phyloP scores from a whole-genome alignment of 139 green algal species.

The Marvania coccoides region DNA sequence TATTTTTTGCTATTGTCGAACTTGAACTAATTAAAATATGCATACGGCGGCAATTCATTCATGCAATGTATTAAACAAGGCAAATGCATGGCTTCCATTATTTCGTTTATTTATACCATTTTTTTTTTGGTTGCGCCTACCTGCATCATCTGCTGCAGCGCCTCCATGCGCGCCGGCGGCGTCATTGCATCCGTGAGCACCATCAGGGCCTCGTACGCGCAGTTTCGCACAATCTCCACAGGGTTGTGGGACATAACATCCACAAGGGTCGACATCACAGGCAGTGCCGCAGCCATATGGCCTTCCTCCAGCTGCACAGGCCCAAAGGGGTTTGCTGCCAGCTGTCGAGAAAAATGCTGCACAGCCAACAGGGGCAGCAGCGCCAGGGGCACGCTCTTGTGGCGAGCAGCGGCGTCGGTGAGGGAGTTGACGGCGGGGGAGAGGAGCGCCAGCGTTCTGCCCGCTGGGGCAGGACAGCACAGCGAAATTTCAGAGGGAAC shows the following conservation, averaged over 20 bases:
- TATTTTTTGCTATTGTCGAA: no score
- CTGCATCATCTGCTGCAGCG: not conserved
- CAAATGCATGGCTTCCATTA: no score
- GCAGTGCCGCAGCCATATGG: not conserved
- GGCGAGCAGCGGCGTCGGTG: not conserved
- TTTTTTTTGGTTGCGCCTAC: not conserved
- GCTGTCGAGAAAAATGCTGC: not conserved
- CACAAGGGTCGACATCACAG: slow-evolving; percentile 4
- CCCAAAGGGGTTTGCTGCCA: not conserved
- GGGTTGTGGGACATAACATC: slow-evolving; percentile 14
- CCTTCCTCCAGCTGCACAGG: not conserved
- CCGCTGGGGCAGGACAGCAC: not conserved
- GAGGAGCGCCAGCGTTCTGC: not conserved
- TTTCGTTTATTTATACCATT: no score
- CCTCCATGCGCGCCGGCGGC: not conserved
- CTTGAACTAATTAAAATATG: no score
- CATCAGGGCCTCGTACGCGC: slow-evolving; percentile 10
- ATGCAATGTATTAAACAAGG: no score
- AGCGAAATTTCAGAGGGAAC: not conserved
- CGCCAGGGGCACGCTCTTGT: slow-evolving; percentile 9
- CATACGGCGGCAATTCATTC: no score
- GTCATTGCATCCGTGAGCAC: not conserved
- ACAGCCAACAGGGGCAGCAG: slow-evolving; percentile 11
- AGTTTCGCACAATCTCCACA: slow-evolving; percentile 14
- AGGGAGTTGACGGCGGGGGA: not conserved